Evolutionary conservation across 495 filamentous ascomycete species (phyloP).

Genomic region (Corynascus novoguineensis): DNA sequence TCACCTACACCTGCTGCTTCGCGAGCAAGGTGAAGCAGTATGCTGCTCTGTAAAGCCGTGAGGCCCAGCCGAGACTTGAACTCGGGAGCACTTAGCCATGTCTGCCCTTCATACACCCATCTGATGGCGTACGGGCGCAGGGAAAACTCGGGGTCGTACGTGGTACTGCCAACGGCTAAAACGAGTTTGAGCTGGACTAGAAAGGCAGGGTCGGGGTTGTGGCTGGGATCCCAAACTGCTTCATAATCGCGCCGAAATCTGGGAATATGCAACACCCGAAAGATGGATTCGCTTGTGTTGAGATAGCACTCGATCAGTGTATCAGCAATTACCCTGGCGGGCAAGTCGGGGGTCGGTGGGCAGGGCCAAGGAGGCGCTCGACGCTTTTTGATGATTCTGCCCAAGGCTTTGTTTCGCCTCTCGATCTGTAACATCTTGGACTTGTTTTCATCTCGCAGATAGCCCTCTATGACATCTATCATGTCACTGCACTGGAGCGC

Average conservation of each 20-base stretch:
- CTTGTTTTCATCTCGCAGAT: not conserved
- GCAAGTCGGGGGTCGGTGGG: conserved; percentile 29
- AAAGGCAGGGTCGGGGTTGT: conserved; percentile 18
- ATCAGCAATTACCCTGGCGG: conserved; percentile 44
- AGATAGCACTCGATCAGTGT: conserved; percentile 44
- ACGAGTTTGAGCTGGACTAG: conserved; percentile 25
- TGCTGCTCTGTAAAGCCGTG: conserved; percentile 15
- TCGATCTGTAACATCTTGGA: conserved; percentile 1
- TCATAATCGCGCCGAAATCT: conserved; percentile 43
- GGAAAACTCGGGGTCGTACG: conserved; percentile 23
- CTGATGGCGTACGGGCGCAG: conserved; percentile 15
- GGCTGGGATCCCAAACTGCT: conserved; percentile 22
- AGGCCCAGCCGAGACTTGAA: conserved; percentile 20
- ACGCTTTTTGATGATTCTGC: conserved; percentile 20
- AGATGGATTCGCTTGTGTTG: conserved; percentile 40
- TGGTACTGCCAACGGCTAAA: conserved; percentile 21
- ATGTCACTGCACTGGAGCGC: conserved; percentile 32
- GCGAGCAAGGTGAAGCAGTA: conserved; percentile 22
- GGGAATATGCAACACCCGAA: conserved; percentile 55
- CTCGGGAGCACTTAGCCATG: conserved; percentile 21
- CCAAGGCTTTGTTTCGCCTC: conserved; percentile 30
- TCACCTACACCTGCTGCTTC: conserved; percentile 18
- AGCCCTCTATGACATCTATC: conserved; percentile 21
- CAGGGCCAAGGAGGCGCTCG: conserved; percentile 19
- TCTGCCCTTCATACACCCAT: conserved; percentile 28